These are phyloP conservation scores for Scleroderma bovista DNA, from an alignment of 768 basidiomycete species.

Conservation along the genomic window DNA sequence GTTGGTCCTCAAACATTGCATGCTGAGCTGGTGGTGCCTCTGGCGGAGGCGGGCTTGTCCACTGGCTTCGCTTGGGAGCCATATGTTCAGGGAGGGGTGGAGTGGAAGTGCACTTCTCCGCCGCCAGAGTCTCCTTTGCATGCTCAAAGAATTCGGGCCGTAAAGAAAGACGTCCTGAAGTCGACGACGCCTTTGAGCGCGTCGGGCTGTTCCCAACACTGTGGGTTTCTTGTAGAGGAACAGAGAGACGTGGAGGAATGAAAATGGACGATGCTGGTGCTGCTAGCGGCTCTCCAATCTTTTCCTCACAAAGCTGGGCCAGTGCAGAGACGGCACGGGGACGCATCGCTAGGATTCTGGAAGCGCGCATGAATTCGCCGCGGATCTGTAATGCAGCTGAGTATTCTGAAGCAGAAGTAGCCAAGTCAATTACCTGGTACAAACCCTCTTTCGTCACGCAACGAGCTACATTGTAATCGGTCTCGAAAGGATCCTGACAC, in stretches of 20 bases:
- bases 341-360: conserved; percentile 72
- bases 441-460: conserved; percentile 96
- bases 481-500: conserved; percentile 88
- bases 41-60: conserved; percentile 82
- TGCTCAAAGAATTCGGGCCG: conserved; percentile 43
- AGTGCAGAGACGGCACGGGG: conserved; percentile 79
- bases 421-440: conserved; percentile 58
- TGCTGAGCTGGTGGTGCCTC: conserved; percentile 67
- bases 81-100: conserved; percentile 65
- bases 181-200: conserved; percentile 40
- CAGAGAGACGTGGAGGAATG: conserved; percentile 39
- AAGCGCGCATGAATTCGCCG: conserved; percentile 96
- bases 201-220: conserved; percentile 58
- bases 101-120: conserved; percentile 29
- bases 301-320: conserved; percentile 89
- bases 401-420: not conserved
- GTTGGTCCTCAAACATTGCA: conserved; percentile 58
- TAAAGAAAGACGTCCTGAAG: conserved; percentile 48
- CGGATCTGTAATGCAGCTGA: conserved; percentile 62
- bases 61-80: conserved; percentile 75
- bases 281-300: conserved; percentile 44
- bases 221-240: conserved; percentile 67
- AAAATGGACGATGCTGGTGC: conserved; percentile 39
- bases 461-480: conserved; percentile 92
- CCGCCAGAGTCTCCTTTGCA: conserved; percentile 26